A percentile compares a stretch with the other conserved stretches of the same genome.
phyloP scores from a whole-genome alignment of 208 protist species.

The Entamoeba dispar region DNA sequence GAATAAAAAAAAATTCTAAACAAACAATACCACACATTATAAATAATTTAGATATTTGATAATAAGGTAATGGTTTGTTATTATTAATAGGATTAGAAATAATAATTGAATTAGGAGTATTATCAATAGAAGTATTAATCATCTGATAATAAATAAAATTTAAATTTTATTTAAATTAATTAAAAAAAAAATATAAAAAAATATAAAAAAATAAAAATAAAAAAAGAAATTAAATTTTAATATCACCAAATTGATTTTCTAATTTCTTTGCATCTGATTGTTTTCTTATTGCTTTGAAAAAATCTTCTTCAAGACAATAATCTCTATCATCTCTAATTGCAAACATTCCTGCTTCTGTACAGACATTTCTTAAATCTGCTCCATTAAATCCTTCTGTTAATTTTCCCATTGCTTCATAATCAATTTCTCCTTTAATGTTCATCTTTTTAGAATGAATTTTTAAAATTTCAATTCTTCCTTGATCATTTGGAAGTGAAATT shows the following conservation, averaged over 20 bases:
- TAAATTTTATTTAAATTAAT: too few relatives aligned
- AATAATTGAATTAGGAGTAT: too few relatives aligned
- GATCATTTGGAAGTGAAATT: constrained; percentile 88
- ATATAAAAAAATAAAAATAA: too few relatives aligned
- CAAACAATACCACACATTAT: neutral
- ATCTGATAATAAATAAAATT: too few relatives aligned
- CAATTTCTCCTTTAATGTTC: constrained; percentile 79
- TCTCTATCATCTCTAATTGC: constrained; percentile 64
- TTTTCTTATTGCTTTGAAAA: too few relatives aligned
- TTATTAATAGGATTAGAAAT: too few relatives aligned
- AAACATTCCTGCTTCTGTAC: constrained; percentile 99
- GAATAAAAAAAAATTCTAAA: neutral
- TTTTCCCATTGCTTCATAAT: constrained; percentile 90
- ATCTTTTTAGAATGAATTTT: constrained; percentile 88
- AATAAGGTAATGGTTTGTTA: neutral
- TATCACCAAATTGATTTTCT: too few relatives aligned
- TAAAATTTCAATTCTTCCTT: constrained; percentile 85
- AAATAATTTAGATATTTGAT: neutral
- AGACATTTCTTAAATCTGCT: constrained; percentile 83
- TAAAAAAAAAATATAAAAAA: too few relatives aligned
- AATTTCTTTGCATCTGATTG: too few relatives aligned
- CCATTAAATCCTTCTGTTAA: constrained; percentile 90
- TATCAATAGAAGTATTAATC: too few relatives aligned
- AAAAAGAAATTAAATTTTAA: too few relatives aligned
- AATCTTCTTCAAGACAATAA: too few relatives aligned